Base-by-base conservation (phyloP, 352 stramenopile species). In the Pythium monospermum region DNA sequence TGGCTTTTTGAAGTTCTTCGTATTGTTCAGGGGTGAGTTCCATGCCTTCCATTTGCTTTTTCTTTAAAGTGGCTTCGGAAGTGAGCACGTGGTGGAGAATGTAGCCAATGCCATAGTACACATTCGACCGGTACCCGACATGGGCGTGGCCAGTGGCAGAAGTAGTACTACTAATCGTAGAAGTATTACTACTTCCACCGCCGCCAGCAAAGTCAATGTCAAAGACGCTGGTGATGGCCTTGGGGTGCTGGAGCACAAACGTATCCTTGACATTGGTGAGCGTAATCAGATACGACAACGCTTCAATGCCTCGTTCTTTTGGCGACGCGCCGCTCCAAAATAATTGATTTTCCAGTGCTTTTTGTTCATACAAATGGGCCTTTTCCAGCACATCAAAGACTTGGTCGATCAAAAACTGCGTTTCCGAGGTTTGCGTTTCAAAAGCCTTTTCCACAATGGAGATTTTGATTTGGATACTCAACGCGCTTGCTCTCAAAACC, bases 1-100 rank as follows among this genome's bases (percentile, higher is more conserved):
- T 70, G 40, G 98, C 83, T 44, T 94, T 85, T 67, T 98, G 90
- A 16, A 99, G 73, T 66, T 99, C 84, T 76, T 99, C 95, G 66
- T 98, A 99, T 68, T 99, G 94, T 53, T 99, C 94, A 28, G 94
- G 81, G 0, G 93, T 98, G 51, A 99, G 90, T 57, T 98, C 95
- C 74, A 97, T 98, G 10, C 93, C 92, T 27, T 94, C 80, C 73
- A 99, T 98, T 57, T 97, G 86, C 71, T 98, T 96, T 50, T 89
- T 96, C 46, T 96, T 94, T 6, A 98, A 76, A 41, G 94, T 87
- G 47, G 96, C 76, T 53, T 97, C 90, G 25, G 91, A 96, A 21
- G 96, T 97, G 22, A 96, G 71, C 16, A 98, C 69, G 57, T 97
- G 81, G 44, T 96, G 85, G 44, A 99, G 88, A 27, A 98, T 95